Evolutionary conservation across 1,284 basidiomycete genomes (phyloP).

Genomic region (Malassezia yamatoensis): DNA sequence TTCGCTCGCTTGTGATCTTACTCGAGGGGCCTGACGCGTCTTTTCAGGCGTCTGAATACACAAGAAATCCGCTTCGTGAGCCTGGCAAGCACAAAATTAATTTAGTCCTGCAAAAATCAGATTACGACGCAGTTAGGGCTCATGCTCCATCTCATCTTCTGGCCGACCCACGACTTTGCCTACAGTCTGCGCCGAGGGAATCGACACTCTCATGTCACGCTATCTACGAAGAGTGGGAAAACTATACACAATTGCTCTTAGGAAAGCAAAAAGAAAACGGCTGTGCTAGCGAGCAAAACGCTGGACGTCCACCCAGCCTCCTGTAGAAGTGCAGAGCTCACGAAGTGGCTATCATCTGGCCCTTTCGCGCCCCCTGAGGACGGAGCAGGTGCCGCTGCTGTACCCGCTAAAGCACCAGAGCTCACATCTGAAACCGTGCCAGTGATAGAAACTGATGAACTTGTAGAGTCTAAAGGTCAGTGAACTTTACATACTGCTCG

Average conservation of each 20-base stretch:
- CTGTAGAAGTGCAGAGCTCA: background rate
- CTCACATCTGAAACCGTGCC: conserved; percentile 6
- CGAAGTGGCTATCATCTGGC: conserved; percentile 14
- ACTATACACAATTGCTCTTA: background rate
- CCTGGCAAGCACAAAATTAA: background rate
- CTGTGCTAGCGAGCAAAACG: background rate
- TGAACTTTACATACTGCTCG: background rate
- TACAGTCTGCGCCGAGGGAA: background rate
- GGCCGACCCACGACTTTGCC: background rate
- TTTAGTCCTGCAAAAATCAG: background rate
- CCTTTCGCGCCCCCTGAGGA: background rate
- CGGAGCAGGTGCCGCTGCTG: conserved; percentile 5
- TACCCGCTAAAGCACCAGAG: conserved; percentile 6
- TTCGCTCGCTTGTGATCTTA: conserved; percentile 1
- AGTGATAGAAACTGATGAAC: conserved; percentile 3
- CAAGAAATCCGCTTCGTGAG: background rate
- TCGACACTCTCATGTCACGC: background rate
- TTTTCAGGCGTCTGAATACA: background rate
- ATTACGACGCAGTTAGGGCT: background rate
- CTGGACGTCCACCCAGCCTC: background rate
- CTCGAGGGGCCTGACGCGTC: background rate
- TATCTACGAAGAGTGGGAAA: background rate
- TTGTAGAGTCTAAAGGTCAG: background rate
- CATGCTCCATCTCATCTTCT: background rate
- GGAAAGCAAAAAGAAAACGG: background rate